These are phyloP conservation scores for Priceomyces medius DNA, from an alignment of 805 yeast species.

Conservation along the genomic window DNA sequence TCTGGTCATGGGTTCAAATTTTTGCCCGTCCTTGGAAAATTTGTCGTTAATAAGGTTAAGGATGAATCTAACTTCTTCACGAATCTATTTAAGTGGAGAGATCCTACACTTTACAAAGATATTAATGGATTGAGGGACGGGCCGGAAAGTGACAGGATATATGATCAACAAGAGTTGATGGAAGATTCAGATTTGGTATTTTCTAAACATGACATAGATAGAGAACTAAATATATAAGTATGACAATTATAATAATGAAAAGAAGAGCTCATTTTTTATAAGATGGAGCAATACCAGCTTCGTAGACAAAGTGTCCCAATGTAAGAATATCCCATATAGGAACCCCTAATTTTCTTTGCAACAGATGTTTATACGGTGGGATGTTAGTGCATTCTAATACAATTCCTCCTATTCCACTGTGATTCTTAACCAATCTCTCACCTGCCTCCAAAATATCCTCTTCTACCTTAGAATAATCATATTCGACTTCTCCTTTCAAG, in stretches of 20 bases:
- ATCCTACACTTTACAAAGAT: slow-evolving; percentile 5
- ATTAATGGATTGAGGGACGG: slow-evolving; percentile 5
- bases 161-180: slow-evolving; percentile 2
- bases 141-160: background rate
- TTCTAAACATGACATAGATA: background rate
- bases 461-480: slow-evolving; percentile 23
- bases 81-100: slow-evolving; percentile 13
- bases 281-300: background rate
- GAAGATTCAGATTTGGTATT: background rate
- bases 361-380: slow-evolving; percentile 31
- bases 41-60: slow-evolving; percentile 31
- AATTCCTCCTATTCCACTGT: slow-evolving; percentile 21
- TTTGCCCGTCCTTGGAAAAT: slow-evolving; percentile 30
- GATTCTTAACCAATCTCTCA: slow-evolving; percentile 2
- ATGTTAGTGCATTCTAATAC: slow-evolving; percentile 36
- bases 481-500: slow-evolving; percentile 18
- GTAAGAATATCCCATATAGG: slow-evolving; percentile 31
- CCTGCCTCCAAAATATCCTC: slow-evolving; percentile 13
- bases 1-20: slow-evolving; percentile 37
- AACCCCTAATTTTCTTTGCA: slow-evolving; percentile 19
- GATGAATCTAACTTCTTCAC: slow-evolving; percentile 10
- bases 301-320: background rate
- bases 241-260: background rate
- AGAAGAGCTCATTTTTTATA: background rate
- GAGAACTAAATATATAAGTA: background rate